A percentile compares a stretch with the other conserved stretches of the same genome.
These are phyloP conservation scores for Acer campestre DNA, from an alignment of 345 rosid genomes.

Conservation along the genomic window DNA sequence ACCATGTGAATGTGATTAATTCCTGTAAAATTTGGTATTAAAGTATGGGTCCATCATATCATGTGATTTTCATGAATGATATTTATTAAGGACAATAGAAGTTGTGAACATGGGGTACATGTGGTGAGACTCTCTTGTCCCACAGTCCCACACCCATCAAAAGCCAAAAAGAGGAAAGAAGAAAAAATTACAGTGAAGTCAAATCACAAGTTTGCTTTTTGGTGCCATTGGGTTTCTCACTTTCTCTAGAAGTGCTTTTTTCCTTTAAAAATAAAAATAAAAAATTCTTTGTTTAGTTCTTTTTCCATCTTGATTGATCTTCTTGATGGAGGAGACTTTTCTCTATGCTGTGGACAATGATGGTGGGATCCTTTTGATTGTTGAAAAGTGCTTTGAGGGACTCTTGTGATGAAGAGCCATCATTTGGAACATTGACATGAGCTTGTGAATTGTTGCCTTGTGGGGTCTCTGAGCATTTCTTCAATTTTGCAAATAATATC, in stretches of 20 bases:
- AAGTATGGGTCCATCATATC: conserved; percentile 10
- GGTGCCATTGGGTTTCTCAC: not conserved
- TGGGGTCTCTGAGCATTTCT: conserved; percentile 23
- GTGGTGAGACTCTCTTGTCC: conserved; percentile 13
- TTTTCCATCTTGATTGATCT: not conserved
- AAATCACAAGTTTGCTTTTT: conserved; percentile 18
- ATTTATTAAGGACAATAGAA: not conserved
- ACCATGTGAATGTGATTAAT: not conserved
- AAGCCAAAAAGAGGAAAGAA: not conserved
- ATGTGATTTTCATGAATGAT: conserved; percentile 8
- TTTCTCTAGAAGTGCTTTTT: not conserved
- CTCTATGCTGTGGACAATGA: conserved; percentile 6
- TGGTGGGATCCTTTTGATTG: conserved; percentile 22
- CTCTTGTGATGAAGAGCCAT: conserved; percentile 27
- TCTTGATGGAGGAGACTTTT: not conserved
- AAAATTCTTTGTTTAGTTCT: not conserved
- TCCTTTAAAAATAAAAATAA: not conserved
- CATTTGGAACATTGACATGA: conserved; percentile 23
- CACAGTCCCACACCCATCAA: conserved; percentile 7
- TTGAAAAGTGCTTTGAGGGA: conserved; percentile 25
- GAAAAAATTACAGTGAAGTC: conserved; percentile 17
- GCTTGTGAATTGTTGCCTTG: conserved; percentile 10
- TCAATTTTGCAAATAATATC: not conserved
- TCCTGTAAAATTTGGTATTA: not conserved
- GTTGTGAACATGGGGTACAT: not conserved